Conservation (phyloP, 331 rosid genomes). For the Phaseolus coccineus region DNA sequence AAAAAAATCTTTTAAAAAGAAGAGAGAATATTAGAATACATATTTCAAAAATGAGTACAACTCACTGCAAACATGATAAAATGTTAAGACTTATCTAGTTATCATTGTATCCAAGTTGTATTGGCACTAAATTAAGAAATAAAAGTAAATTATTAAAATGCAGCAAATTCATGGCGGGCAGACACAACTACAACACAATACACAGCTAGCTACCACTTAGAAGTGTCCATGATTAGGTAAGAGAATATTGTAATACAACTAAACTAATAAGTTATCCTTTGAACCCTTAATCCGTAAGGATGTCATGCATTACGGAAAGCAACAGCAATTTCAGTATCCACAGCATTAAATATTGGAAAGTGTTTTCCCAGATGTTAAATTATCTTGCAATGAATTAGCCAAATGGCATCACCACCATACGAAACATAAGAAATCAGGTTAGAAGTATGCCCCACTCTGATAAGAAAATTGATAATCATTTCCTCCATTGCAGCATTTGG, state of each 20-base stretch:
- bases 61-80: background rate
- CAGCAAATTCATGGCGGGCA: background rate
- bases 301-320: slow-evolving; percentile 7
- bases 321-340: slow-evolving; percentile 29
- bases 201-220: background rate
- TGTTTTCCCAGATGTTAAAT: slow-evolving; percentile 21
- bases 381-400: slow-evolving; percentile 13
- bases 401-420: slow-evolving; percentile 32
- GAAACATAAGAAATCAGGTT: slow-evolving; percentile 36
- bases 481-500: slow-evolving; percentile 99
- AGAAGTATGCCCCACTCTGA: slow-evolving; percentile 75
- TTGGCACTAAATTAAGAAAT: background rate
- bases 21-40: background rate
- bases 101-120: background rate
- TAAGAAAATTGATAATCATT: slow-evolving; percentile 95
- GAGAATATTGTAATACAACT: slow-evolving; percentile 6
- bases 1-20: background rate
- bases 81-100: background rate
- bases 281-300: background rate
- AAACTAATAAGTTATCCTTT: slow-evolving; percentile 26
- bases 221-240: slow-evolving; percentile 4
- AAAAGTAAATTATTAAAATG: background rate
- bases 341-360: slow-evolving; percentile 34
- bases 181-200: background rate
- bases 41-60: background rate